Evolutionary conservation across 2,329 filamentous ascomycete genomes (phyloP), one percentile per base, ranked within the genome.

Genomic region (Camptophora hylomeconis): DNA sequence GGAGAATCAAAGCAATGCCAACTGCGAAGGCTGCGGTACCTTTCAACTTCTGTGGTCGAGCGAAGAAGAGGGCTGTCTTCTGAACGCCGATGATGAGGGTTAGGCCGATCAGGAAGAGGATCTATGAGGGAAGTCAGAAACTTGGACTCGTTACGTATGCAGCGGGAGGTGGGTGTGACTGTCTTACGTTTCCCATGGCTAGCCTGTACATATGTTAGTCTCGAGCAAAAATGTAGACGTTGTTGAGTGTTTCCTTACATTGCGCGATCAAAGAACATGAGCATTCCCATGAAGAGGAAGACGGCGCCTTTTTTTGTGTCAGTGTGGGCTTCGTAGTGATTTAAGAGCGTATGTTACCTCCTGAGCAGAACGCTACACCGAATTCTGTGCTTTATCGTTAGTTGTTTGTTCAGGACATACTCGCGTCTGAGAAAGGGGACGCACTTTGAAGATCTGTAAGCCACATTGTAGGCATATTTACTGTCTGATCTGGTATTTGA

Each of bases 191-290:
- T 61, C 89, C 89, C 89, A 95, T 95, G 44, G 87, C 87, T 32
- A 98, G 74, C 74, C 81, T 89, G 41, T 5, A 13, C 17, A 14
- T 38, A 5, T 25, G n/a, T 29, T 13, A 30, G n/a, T n/a, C n/a
- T n/a, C n/a, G n/a, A n/a, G n/a, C n/a, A n/a, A n/a, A n/a, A n/a
- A n/a, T n/a, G n/a, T n/a, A n/a, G n/a, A n/a, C n/a, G n/a, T n/a
- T n/a, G n/a, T n/a, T n/a, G n/a, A n/a, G n/a, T n/a, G n/a, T n/a
- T 22, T 7, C 65, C 75, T 50, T 64, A 87, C 82, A 95, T 86
- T 49, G 89, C 82, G 42, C 89, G 75, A 60, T 98, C 89, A 63
- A 98, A 98, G 64, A 98, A 95, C 59, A 98, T 72, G 58, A 98
- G 69, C 7, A 98, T 82, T 37, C 89, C 89, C 50, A 83, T 81